phyloP scores from a whole-genome alignment of 176 grass and related monocot species.

The Carex pumila region DNA sequence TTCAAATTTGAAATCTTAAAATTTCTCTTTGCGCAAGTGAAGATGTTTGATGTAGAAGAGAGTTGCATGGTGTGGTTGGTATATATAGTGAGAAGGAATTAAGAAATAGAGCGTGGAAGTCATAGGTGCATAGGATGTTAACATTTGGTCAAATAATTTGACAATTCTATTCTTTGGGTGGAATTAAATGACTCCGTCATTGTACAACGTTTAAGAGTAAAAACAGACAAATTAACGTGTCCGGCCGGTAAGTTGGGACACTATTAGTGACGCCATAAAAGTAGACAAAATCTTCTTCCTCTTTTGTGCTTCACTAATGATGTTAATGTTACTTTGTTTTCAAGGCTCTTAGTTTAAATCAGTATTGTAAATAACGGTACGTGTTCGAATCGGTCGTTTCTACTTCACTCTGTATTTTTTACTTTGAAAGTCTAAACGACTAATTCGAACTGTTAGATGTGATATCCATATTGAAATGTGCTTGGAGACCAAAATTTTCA shows the following conservation, averaged over 20 bases:
- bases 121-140: background rate
- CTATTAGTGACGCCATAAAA: background rate
- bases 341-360: too few species aligned
- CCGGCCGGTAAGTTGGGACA: background rate
- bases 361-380: too few species aligned
- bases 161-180: background rate
- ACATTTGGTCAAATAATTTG: background rate
- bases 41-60: background rate
- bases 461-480: too few species aligned
- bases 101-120: background rate
- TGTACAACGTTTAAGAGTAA: background rate
- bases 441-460: too few species aligned
- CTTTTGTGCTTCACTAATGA: too few species aligned
- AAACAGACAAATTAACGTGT: background rate
- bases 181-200: background rate
- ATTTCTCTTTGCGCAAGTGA: background rate
- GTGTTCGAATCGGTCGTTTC: too few species aligned
- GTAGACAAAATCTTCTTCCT: too few species aligned
- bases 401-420: too few species aligned
- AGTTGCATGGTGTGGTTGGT: background rate
- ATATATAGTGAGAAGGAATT: background rate
- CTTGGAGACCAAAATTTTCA: too few species aligned
- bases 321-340: too few species aligned
- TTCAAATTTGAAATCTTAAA: background rate
- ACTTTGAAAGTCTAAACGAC: too few species aligned